Base-by-base conservation (phyloP, 2,329 filamentous ascomycete genomes). In the Exophiala sp. region DNA sequence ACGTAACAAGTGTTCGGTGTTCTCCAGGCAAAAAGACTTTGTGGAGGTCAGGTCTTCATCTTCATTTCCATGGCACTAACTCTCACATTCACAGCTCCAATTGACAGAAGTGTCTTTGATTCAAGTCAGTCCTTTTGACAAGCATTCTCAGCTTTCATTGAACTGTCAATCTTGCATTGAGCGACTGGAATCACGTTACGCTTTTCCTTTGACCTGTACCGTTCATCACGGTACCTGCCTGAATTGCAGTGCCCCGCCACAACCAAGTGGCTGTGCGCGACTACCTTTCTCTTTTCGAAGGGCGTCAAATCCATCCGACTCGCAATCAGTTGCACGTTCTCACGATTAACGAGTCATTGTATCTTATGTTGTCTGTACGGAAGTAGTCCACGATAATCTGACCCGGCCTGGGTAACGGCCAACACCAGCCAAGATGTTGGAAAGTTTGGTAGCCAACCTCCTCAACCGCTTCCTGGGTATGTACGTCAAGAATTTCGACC, bases 401-500 rank as follows among this genome's bases (percentile, higher is more conserved):
- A 33, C 85, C 84, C 74, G 77, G 84, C 86, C 88, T 69, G 87
- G 87, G 84, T 87, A 68, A 90, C 83, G 87, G 81, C 84, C 78
- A 69, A 69, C 71, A 65, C 65, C 71, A 71, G 71, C 75, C 79
- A 80, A 71, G 67, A 99, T 99, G 94, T 84, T 99, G 76, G 94
- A 99, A 82, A 89, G 91, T 64, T 81, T 99, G 65, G 94, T 97
- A 61, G 91, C 94, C 66, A 95, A 92, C 75, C 81, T 99, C 78
- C 86, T 99, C 66, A 99, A 99, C 78, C 88, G 95, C 78, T 97
- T 99, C 75, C 77, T 99, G 83, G 95, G 94, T 81, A 96, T 97
- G 88, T 99, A 99, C 73, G 92, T 99, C 73, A 91, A 95, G 81
- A 97, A 99, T 75, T 99, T 99, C 71, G 94, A 99, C 73, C 90